These are phyloP conservation scores for Podospora sp. DNA, from an alignment of 495 filamentous ascomycete species.

Conservation along the genomic window DNA sequence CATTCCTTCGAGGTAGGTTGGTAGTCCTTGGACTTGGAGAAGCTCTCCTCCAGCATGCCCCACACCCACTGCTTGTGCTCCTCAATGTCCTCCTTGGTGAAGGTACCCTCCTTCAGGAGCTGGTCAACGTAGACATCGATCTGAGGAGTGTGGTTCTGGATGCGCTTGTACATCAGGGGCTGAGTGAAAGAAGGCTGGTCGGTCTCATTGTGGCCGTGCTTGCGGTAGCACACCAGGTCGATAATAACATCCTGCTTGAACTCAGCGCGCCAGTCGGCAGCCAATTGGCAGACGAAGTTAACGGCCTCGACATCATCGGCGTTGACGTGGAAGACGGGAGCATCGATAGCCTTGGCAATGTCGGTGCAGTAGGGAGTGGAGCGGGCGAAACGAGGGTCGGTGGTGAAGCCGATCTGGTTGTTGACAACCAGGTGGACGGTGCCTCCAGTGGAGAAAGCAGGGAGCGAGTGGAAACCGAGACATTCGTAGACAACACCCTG, in stretches of 20 bases:
- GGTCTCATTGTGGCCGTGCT: constrained; percentile 98
- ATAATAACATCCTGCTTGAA: constrained; percentile 98
- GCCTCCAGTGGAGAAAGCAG: constrained; percentile 93
- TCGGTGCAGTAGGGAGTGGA: constrained; percentile 99
- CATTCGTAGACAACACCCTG: constrained; percentile 99
- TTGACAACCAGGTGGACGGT: constrained; percentile 98
- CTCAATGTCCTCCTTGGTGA: constrained; percentile 96
- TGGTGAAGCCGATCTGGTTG: constrained; percentile 99
- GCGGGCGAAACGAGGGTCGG: constrained; percentile 95
- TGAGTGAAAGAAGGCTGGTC: constrained; percentile 99
- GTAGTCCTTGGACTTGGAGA: constrained; percentile 95
- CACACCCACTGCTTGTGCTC: constrained; percentile 99
- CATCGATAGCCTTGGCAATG: constrained; percentile 97
- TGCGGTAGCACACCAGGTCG: constrained; percentile 98
- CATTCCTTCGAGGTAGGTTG: constrained; percentile 95
- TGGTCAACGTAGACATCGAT: constrained; percentile 87
- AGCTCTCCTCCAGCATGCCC: constrained; percentile 97
- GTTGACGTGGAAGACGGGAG: constrained; percentile 98
- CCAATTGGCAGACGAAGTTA: constrained; percentile 96
- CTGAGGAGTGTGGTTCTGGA: constrained; percentile 74
- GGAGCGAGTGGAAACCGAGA: constrained; percentile 93
- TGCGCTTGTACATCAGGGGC: constrained; percentile 98
- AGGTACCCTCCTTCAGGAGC: constrained; percentile 85
- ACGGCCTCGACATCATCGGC: constrained; percentile 97
- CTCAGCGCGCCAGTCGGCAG: constrained; percentile 94